Conservation (phyloP, 2,329 filamentous ascomycete genomes). For the Pyrenophora seminiperda region DNA sequence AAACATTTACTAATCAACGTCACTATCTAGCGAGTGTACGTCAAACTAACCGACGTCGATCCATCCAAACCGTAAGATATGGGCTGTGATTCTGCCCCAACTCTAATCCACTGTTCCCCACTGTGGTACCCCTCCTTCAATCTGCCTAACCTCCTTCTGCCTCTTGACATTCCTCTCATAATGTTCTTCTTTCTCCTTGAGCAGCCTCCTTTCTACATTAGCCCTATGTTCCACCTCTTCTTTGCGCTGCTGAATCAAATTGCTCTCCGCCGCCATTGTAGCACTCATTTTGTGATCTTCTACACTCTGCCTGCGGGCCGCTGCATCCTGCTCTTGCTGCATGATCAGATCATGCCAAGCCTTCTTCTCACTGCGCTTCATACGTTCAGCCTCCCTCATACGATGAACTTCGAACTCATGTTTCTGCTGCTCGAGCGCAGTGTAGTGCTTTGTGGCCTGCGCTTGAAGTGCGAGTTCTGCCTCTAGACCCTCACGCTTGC, state of each 20-base stretch:
- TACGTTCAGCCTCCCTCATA: conserved; percentile 37
- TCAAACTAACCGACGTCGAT: too few relatives aligned
- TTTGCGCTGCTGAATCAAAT: conserved; percentile 32
- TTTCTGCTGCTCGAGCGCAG: conserved; percentile 34
- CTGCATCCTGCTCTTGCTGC: conserved; percentile 39
- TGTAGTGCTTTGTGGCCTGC: conserved; percentile 25
- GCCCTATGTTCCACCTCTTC: conserved; percentile 36
- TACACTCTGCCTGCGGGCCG: conserved; percentile 22
- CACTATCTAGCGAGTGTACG: too few relatives aligned
- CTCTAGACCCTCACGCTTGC: conserved; percentile 35
- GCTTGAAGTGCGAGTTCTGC: conserved; percentile 30
- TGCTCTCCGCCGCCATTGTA: conserved; percentile 22
- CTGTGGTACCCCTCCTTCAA: conserved; percentile 29
- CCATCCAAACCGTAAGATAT: too few relatives aligned
- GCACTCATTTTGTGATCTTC: conserved; percentile 33
- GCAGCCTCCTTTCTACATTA: conserved; percentile 30
- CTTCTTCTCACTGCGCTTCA: conserved; percentile 38
- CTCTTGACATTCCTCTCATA: conserved; percentile 41
- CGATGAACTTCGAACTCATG: conserved; percentile 42
- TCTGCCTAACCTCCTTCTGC: conserved; percentile 39
- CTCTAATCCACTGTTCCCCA: conserved; percentile 39
- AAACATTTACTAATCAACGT: too few relatives aligned
- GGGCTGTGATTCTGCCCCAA: too few relatives aligned
- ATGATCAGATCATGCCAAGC: conserved; percentile 38
- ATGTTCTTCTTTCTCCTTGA: conserved; percentile 43